phyloP scores from a whole-genome alignment of 2,329 filamentous ascomycete genomes.

The Trichophyton verrucosum region DNA sequence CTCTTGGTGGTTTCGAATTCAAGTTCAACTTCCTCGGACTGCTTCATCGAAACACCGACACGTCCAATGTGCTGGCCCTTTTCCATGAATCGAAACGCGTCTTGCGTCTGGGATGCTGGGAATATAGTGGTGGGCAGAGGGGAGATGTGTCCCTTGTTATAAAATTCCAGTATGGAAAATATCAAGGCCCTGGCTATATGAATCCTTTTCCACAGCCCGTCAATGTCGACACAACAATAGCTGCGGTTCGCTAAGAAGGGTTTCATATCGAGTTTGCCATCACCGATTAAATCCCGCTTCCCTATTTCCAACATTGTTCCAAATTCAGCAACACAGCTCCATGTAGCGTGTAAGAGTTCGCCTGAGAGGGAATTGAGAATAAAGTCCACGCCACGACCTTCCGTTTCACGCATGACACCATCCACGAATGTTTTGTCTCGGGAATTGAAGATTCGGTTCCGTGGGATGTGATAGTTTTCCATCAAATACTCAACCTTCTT shows the following conservation, averaged over 20 bases:
- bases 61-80: background rate
- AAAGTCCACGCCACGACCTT: constrained; percentile 12
- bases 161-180: background rate
- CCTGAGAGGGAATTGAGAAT: constrained; percentile 13
- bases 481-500: constrained; percentile 14
- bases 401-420: constrained; percentile 11
- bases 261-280: constrained; percentile 7
- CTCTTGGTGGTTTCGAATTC: background rate
- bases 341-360: constrained; percentile 10
- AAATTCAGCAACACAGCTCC: constrained; percentile 12
- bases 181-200: background rate
- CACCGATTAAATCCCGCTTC: constrained; percentile 6
- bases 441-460: constrained; percentile 12
- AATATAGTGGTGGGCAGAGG: constrained; percentile 22
- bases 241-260: constrained; percentile 6
- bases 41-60: constrained; percentile 13
- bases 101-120: constrained; percentile 16
- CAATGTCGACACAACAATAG: constrained; percentile 11
- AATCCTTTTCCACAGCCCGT: background rate
- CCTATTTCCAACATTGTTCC: constrained; percentile 15
- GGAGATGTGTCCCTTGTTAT: constrained; percentile 13
- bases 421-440: constrained; percentile 10
- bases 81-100: constrained; percentile 22
- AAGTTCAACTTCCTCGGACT: background rate
- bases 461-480: constrained; percentile 9